A percentile compares a stretch with the other conserved stretches of the same genome.
Conservation (phyloP, 2,329 filamentous ascomycete species). For the Fusarium sp. region DNA sequence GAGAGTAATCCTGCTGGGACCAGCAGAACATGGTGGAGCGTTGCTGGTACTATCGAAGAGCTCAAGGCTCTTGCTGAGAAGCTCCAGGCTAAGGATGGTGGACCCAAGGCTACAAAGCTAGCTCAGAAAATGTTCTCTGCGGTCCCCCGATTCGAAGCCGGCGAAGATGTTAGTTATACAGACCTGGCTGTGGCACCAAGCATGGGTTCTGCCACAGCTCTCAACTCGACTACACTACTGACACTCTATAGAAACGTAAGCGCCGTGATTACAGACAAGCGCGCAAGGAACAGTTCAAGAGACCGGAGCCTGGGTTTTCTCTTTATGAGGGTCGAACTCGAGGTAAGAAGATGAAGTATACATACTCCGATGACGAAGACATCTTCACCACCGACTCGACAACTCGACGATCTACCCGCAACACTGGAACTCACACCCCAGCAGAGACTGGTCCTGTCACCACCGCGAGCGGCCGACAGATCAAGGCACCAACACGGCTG, state of each 20-base stretch:
- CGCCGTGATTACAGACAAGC: conserved; percentile 90
- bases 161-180: conserved; percentile 77
- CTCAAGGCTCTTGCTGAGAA: conserved; percentile 80
- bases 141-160: conserved; percentile 90
- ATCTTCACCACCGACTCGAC: conserved; percentile 75
- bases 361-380: conserved; percentile 89
- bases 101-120: conserved; percentile 82
- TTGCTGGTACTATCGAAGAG: conserved; percentile 92
- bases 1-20: conserved; percentile 87
- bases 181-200: background rate
- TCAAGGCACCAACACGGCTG: conserved; percentile 74
- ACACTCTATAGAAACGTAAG: conserved; percentile 79
- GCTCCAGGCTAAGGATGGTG: conserved; percentile 80
- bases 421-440: conserved; percentile 79
- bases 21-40: conserved; percentile 88
- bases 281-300: conserved; percentile 87
- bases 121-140: conserved; percentile 82
- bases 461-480: conserved; percentile 89
- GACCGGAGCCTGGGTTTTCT: conserved; percentile 89
- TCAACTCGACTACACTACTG: conserved; percentile 16
- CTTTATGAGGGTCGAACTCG: conserved; percentile 96
- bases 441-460: conserved; percentile 73
- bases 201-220: background rate
- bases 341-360: conserved; percentile 96
- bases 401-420: conserved; percentile 76